phyloP scores from a whole-genome alignment of 495 filamentous ascomycete genomes.

The Chaetomium fimeti region DNA sequence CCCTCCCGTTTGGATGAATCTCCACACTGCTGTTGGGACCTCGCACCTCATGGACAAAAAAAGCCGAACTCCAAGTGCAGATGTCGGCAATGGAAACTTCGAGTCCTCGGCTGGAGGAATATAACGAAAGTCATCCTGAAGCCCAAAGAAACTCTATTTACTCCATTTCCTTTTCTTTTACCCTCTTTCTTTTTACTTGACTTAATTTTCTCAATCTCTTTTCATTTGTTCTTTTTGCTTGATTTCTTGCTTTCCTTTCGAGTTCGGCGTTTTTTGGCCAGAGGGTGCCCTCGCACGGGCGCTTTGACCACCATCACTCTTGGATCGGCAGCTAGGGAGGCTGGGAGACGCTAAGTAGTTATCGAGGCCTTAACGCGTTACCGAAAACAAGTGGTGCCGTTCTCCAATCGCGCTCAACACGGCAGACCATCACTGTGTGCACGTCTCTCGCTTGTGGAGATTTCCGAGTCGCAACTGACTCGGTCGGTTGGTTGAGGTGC shows the following conservation, averaged over 20 bases:
- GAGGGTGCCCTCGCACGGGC: background rate
- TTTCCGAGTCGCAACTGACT: conserved; percentile 28
- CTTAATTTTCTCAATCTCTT: too few species aligned
- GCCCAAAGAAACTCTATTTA: too few species aligned
- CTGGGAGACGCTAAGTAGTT: conserved; percentile 9
- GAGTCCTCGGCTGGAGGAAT: too few species aligned
- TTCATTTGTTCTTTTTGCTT: too few species aligned
- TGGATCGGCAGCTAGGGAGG: background rate
- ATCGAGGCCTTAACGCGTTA: conserved; percentile 18
- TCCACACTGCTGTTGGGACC: too few species aligned
- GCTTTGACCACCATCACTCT: conserved; percentile 12
- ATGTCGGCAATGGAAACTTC: too few species aligned
- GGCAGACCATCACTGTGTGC: background rate
- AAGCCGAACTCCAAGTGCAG: too few species aligned
- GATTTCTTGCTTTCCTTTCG: too few species aligned
- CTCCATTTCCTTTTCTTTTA: too few species aligned
- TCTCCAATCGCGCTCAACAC: conserved; percentile 16
- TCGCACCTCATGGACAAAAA: too few species aligned
- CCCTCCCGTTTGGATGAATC: background rate
- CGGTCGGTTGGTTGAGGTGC: conserved; percentile 27
- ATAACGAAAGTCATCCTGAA: too few species aligned
- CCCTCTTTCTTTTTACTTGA: too few species aligned
- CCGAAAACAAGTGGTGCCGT: background rate
- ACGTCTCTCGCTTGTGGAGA: conserved; percentile 25
- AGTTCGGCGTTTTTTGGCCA: background rate